Base-by-base conservation (phyloP, 2,329 filamentous ascomycete genomes). In the Phialophora macrospora region DNA sequence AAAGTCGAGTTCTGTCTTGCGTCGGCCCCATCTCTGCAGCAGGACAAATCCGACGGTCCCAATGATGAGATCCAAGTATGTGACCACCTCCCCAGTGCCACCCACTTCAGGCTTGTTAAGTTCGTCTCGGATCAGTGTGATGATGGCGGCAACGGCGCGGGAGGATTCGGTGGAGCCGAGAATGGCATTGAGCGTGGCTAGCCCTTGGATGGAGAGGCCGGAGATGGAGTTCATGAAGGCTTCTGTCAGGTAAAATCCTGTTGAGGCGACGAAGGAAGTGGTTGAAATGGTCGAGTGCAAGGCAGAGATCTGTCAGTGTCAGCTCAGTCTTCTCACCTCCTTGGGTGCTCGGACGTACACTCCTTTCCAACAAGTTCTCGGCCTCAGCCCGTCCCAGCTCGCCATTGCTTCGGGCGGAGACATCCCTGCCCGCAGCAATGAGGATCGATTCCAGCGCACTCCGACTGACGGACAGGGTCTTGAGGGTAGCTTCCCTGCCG, bases 101-200 rank as follows among this genome's bases (percentile, higher is more conserved):
- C 68, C 73, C 28, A 72, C 58, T 48, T 77, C 77, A 12, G 77
- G 74, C 26, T 76, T 77, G 41, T 77, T 74, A 38, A 81, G 79
- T 67, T 82, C 80, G 63, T 76, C 77, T 55, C 78, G 75, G 64
- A 82, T 80, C 34, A 82, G 74, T 4, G 79, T 81, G 60, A 82
- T 78, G 30, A 82, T 81, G 1, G 80, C 78, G 1, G 80, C 80
- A 65, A 82, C 81, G 2, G 80, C 80, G 44, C 80, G 76, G 4
- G 80, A 82, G 1, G 80, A 80, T 69, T 82, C 80, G 1, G 80
- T 81, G n/a, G 79, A 81, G 11, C 80, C 80, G 38, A 82, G 74
- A 28, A 81, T 78, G 2, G 80, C 79, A 73, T 82, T 80, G 11
- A 82, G 74, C 0, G 78, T 80, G 46, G 79, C 79, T 20, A 82